Percentiles rank a stretch among this genome's conserved stretches.
Evolutionary conservation across 805 yeast genomes (phyloP).

Genomic region (Candida xyloterini): DNA sequence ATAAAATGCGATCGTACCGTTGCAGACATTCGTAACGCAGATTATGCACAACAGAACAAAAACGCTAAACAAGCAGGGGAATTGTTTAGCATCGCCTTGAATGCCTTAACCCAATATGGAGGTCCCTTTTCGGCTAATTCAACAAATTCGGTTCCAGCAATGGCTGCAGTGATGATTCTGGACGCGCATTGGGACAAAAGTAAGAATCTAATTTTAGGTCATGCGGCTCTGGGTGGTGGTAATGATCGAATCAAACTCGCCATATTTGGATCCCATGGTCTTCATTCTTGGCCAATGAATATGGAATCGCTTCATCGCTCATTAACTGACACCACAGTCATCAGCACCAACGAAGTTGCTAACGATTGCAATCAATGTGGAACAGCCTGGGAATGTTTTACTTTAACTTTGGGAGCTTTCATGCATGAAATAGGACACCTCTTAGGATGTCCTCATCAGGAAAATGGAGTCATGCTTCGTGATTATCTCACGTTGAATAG

Average conservation of each 20-base stretch:
- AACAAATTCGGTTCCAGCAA: slow-evolving; percentile 45
- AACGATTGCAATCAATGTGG: slow-evolving; percentile 86
- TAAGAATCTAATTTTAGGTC: slow-evolving; percentile 63
- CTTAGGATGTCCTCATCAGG: slow-evolving; percentile 90
- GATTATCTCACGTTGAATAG: slow-evolving; percentile 81
- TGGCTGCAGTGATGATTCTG: slow-evolving; percentile 81
- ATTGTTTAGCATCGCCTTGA: slow-evolving; percentile 73
- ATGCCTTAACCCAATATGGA: slow-evolving; percentile 59
- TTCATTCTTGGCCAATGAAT: slow-evolving; percentile 89
- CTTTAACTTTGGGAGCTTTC: slow-evolving; percentile 87
- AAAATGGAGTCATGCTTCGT: slow-evolving; percentile 84
- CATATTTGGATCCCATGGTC: slow-evolving; percentile 90
- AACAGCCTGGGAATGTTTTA: slow-evolving; percentile 84
- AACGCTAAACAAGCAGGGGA: slow-evolving; percentile 73
- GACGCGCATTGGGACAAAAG: slow-evolving; percentile 81
- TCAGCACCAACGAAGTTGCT: slow-evolving; percentile 72
- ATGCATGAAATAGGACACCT: slow-evolving; percentile 94
- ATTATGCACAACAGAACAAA: slow-evolving; percentile 83
- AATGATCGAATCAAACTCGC: slow-evolving; percentile 68
- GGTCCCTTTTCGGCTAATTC: slow-evolving; percentile 45
- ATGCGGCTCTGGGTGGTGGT: slow-evolving; percentile 96
- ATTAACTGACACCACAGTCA: slow-evolving; percentile 68
- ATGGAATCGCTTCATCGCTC: slow-evolving; percentile 66
- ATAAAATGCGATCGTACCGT: slow-evolving; percentile 64
- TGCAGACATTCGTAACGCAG: slow-evolving; percentile 69